Base-by-base conservation (phyloP, 73 alveolate genomes). In the Paraurostyla sp. region DNA sequence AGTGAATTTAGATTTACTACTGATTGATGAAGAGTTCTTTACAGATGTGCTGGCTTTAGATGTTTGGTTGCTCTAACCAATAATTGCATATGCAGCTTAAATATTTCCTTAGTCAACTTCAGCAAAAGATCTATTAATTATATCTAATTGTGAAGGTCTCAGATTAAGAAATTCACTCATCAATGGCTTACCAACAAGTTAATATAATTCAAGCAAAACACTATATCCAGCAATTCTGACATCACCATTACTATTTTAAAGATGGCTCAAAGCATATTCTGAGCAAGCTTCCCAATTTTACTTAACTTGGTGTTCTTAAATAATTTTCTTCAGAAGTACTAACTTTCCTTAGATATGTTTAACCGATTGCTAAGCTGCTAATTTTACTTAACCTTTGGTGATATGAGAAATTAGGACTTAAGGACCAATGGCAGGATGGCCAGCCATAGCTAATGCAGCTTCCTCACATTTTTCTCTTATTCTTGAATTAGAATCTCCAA, bases 401-500 rank as follows among this genome's bases (percentile, higher is more conserved):
- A 98, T 83, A 45, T 93, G 97, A 30, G 96, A 92, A 32, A 96
- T 97, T 41, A 97, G 63, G n/a, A 78, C 60, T 0, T 85, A 68
- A 43, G 92, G 95, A 11, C 99, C 99, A n/a, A 98, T 89, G 33
- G 94, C 83, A 11, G 94, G 94, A 87, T 95, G 97, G 43, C 92
- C 91, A 13, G 98, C 98, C 84, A 98, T 87, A 41, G 87, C 86
- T 59, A 97, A 45, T 35, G 94, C 94, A 1, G 99, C 94, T 60
- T 94, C 94, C 50, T 97, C 99, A 32, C 98, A 94, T 50, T 76
- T 71, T 81, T 98, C 99, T 82, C 97, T 96, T 2, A 96, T 83
- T 69, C 96, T 90, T 30, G 96, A 69, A 86, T 93, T 96, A 46
- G 87, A 90, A 60, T 98, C 99, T n/a, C 99, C 99, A 45, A 95